Conservation (phyloP, 257 asterid genomes). For the Nicotiana tomentosiformis region DNA sequence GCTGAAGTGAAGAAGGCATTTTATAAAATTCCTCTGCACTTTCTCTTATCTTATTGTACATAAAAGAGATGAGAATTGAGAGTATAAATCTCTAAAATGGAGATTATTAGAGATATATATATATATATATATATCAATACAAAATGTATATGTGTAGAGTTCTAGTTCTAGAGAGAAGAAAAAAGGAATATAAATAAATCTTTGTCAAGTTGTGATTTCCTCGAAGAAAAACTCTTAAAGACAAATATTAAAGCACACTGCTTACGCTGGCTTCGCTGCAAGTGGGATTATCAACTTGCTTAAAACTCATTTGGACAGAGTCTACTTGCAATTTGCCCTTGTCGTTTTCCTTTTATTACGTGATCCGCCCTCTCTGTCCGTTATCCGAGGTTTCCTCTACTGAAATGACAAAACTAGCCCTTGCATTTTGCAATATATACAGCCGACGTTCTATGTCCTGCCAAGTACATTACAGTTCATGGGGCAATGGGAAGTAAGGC, state of each 20-base stretch:
- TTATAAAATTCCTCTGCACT: no score
- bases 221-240: slow-evolving; percentile 16
- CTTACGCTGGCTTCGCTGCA: slow-evolving; percentile 38
- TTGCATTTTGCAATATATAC: background rate
- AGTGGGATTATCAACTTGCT: slow-evolving; percentile 70
- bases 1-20: slow-evolving; percentile 62
- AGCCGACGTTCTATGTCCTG: background rate
- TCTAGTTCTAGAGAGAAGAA: background rate
- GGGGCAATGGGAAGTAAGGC: background rate
- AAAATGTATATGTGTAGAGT: background rate
- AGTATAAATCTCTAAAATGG: background rate
- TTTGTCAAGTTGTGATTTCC: slow-evolving; percentile 32
- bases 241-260: slow-evolving; percentile 4
- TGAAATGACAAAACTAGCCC: slow-evolving; percentile 20
- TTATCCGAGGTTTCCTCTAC: slow-evolving; percentile 11
- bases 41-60: background rate
- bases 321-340: slow-evolving; percentile 22
- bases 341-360: slow-evolving; percentile 22
- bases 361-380: background rate
- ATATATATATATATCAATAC: background rate
- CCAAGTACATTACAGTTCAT: background rate
- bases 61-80: background rate
- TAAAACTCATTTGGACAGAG: slow-evolving; percentile 27
- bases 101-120: background rate
- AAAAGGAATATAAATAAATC: background rate